phyloP scores from a whole-genome alignment of 2,329 filamentous ascomycete species.

The Pyricularia sp. region DNA sequence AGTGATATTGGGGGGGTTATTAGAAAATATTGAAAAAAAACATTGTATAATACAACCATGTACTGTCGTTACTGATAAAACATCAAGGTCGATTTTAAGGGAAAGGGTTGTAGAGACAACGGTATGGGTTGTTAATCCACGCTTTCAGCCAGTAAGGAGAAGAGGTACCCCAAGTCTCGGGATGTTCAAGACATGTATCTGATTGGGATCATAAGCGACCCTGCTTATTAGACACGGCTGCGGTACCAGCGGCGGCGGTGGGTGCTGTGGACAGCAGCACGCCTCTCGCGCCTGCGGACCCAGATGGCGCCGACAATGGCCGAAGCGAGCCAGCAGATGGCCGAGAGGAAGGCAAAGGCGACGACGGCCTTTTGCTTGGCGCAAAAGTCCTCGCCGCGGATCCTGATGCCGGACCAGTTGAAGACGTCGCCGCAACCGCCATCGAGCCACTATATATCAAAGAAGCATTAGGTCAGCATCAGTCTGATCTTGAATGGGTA shows the following conservation, averaged over 20 bases:
- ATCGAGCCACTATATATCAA: conserved; percentile 25
- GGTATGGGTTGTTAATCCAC: not conserved
- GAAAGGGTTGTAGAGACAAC: not conserved
- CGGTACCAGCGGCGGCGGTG: conserved; percentile 31
- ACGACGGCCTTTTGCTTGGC: conserved; percentile 61
- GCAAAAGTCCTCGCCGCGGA: conserved; percentile 43
- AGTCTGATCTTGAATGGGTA: no score
- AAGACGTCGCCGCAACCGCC: conserved; percentile 47
- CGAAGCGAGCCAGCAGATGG: conserved; percentile 61
- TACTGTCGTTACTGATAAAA: not conserved
- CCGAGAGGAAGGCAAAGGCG: conserved; percentile 63
- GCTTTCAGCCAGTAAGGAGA: not conserved
- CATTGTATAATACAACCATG: not conserved
- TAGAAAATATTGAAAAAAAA: not conserved
- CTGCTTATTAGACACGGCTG: conserved; percentile 26
- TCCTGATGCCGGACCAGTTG: conserved; percentile 46
- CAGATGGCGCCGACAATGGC: conserved; percentile 47
- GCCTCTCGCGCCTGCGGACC: conserved; percentile 32
- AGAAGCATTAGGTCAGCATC: not conserved
- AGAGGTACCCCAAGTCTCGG: no score
- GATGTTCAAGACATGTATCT: not conserved
- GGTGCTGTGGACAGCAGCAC: conserved; percentile 10
- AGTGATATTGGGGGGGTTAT: not conserved
- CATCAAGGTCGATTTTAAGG: no score
- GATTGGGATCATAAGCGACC: no score